Conservation (phyloP, 495 filamentous ascomycete species). For the Rusavskia elegans region DNA sequence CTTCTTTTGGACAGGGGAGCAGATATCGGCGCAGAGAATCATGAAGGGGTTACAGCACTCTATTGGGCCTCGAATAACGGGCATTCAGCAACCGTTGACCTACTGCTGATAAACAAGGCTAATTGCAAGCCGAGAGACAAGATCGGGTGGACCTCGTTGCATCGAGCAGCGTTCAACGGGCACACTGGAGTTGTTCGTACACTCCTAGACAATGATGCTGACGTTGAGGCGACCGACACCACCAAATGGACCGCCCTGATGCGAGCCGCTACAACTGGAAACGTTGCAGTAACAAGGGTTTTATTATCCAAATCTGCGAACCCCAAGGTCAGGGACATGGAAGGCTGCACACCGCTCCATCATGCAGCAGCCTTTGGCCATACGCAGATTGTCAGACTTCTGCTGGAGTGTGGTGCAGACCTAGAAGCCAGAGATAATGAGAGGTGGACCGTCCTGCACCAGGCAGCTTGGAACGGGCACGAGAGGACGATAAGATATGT, state of each 20-base stretch:
- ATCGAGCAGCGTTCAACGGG: too few relatives aligned
- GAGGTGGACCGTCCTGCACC: not conserved
- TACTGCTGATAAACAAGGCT: not conserved
- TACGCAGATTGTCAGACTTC: not conserved
- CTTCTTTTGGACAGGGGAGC: not conserved
- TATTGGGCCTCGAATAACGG: not conserved
- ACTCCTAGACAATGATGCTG: too few relatives aligned
- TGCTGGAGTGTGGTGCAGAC: not conserved
- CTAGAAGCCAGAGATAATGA: not conserved
- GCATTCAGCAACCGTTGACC: not conserved
- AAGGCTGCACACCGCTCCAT: constrained; percentile 11
- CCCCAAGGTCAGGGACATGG: not conserved
- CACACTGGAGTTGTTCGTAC: too few relatives aligned
- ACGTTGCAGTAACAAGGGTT: not conserved
- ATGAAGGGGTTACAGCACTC: not conserved
- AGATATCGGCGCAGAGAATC: not conserved
- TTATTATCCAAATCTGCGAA: not conserved
- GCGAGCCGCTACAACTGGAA: too few relatives aligned
- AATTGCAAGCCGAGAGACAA: not conserved
- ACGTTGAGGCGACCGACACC: too few relatives aligned
- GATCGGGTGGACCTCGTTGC: not conserved
- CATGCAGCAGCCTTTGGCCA: constrained; percentile 15
- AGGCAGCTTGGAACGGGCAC: not conserved
- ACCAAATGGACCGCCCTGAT: too few relatives aligned
- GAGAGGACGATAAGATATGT: not conserved